These are phyloP conservation scores for Wilcoxina mikolae DNA, from an alignment of 495 filamentous ascomycete genomes.

Conservation along the genomic window DNA sequence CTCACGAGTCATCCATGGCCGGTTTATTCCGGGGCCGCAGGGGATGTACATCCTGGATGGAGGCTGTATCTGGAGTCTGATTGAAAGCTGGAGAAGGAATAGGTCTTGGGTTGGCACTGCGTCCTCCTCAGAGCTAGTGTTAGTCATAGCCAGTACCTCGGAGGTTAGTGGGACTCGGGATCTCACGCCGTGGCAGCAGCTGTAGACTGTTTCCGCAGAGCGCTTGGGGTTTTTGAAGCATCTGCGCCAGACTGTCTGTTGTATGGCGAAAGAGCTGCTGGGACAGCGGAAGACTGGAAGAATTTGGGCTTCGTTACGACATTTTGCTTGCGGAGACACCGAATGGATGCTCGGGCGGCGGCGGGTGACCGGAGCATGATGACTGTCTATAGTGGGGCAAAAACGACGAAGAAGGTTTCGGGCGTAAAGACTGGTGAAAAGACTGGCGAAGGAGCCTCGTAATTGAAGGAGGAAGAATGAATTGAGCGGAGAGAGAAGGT, in stretches of 20 bases:
- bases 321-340: neutral
- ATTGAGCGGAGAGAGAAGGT: neutral
- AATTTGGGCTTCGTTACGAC: slow-evolving; percentile 13
- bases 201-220: slow-evolving; percentile 23
- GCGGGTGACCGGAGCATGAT: slow-evolving; percentile 24
- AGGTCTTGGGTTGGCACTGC: slow-evolving; percentile 33
- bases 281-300: slow-evolving; percentile 18
- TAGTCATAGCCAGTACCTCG: slow-evolving; percentile 1
- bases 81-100: slow-evolving; percentile 62
- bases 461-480: neutral
- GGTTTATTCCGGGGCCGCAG: slow-evolving; percentile 44
- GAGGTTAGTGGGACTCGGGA: neutral
- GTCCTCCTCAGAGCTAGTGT: slow-evolving; percentile 24
- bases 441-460: too few species aligned
- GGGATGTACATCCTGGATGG: slow-evolving; percentile 51
- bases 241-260: slow-evolving; percentile 10
- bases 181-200: slow-evolving; percentile 7
- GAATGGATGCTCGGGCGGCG: slow-evolving; percentile 15
- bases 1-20: slow-evolving; percentile 63
- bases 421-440: too few species aligned
- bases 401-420: too few species aligned
- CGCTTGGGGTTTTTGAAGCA: slow-evolving; percentile 8
- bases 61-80: slow-evolving; percentile 41
- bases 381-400: too few species aligned
- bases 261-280: slow-evolving; percentile 24